Evolutionary conservation across 225 moss, liverwort and hornwort species (phyloP), one percentile per base, ranked within the genome.

Genomic region (Climacium dendroides): DNA sequence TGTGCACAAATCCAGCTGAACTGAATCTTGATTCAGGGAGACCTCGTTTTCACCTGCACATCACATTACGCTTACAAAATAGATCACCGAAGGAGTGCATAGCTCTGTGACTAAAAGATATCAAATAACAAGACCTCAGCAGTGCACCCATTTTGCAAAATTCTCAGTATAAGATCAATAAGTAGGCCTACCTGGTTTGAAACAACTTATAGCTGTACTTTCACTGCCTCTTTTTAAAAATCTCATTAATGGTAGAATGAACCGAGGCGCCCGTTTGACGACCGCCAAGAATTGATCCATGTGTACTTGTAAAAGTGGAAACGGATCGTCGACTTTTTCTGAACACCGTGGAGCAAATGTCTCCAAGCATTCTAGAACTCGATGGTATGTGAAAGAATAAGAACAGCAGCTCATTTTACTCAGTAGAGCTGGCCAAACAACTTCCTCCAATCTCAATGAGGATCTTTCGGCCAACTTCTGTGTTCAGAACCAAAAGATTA

Each of bases 381-480:
- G 87, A 81, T 93, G 90, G 74, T 81, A 89, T 50, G 85, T 89
- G 82, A 92, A 92, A 58, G 90, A 88, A 77, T 90, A 93, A 81
- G 85, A 83, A 86, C 81, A 90, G 85, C 77, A 86, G 74, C 89
- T 89, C 79, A 92, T 80, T 18, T 81, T 72, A 84, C 78, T 89
- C 61, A 90, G 70, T 54, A 93, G 54, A 54, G 90, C 85, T 76
- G 93, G 91, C 93, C 93, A 93, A 45, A 93, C 14, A 45, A 92
- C 79, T 73, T 85, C 86, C 93, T 92, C 89, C 83, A 93, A 64
- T 87, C 90, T 93, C 91, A 89, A 87, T 57, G 57, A 58, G 64
- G 89, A 93, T 88, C 71, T 87, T 90, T 87, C 85, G 28, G 86
- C 91, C 85, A 87, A 87, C 60, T 85, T 87, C 93, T 91, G 93